A percentile compares a stretch with the other conserved stretches of the same genome.
Conservation (phyloP, 2,329 filamentous ascomycete species). For the Trichoderma koningii region DNA sequence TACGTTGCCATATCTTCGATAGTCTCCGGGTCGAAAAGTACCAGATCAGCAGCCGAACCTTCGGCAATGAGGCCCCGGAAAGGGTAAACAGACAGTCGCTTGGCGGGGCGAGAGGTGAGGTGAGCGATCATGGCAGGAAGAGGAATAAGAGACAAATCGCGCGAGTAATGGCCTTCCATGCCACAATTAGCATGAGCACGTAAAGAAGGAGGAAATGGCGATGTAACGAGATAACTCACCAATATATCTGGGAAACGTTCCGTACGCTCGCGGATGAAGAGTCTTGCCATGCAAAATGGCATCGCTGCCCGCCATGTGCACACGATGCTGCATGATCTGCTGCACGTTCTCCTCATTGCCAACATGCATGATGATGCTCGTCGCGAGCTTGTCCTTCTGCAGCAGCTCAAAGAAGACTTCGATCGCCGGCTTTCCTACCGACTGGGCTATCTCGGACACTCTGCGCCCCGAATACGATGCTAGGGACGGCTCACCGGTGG, state of each 20-base stretch:
- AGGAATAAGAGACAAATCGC: slow-evolving; percentile 31
- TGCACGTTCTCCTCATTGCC: slow-evolving; percentile 34
- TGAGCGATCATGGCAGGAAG: slow-evolving; percentile 33
- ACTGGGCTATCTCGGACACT: slow-evolving; percentile 30
- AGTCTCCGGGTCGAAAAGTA: slow-evolving; percentile 31
- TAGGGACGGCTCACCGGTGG: slow-evolving; percentile 26
- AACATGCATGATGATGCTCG: slow-evolving; percentile 33
- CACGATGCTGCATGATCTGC: slow-evolving; percentile 34
- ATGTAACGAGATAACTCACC: slow-evolving; percentile 21
- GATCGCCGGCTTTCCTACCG: slow-evolving; percentile 25
- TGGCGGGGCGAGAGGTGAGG: slow-evolving; percentile 33
- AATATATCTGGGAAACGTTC: slow-evolving; percentile 34
- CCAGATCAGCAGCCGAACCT: slow-evolving; percentile 33
- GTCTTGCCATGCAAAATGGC: slow-evolving; percentile 33
- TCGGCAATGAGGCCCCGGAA: slow-evolving; percentile 31
- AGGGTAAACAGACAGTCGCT: slow-evolving; percentile 32
- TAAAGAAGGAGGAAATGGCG: too few species aligned
- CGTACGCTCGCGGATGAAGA: slow-evolving; percentile 34
- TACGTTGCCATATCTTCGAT: slow-evolving; percentile 33
- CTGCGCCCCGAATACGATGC: slow-evolving; percentile 30
- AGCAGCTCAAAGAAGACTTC: slow-evolving; percentile 33
- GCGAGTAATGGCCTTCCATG: slow-evolving; percentile 32
- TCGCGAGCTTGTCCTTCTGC: slow-evolving; percentile 31
- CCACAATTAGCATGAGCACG: neutral
- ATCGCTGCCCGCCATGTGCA: slow-evolving; percentile 34